phyloP scores from a whole-genome alignment of 225 moss, liverwort and hornwort species.

The Sphagnum tenellum region DNA sequence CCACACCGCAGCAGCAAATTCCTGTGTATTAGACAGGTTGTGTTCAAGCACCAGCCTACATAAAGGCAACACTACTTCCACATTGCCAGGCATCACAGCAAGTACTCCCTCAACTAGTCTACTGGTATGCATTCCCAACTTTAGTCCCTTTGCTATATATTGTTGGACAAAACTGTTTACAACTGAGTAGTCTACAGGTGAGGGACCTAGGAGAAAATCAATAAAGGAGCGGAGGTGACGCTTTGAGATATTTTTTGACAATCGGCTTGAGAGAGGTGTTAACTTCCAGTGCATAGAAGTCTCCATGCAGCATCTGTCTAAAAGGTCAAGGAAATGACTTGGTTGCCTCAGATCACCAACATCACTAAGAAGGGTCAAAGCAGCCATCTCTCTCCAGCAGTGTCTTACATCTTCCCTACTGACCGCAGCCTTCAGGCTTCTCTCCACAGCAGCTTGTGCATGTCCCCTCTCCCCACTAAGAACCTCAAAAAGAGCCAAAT shows the following conservation, averaged over 20 bases:
- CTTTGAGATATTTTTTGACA: slow-evolving; percentile 40
- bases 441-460: slow-evolving; percentile 40
- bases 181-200: slow-evolving; percentile 42
- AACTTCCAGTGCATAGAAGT: slow-evolving; percentile 33
- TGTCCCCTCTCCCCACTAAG: slow-evolving; percentile 35
- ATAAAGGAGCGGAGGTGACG: slow-evolving; percentile 57
- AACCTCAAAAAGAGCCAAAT: slow-evolving; percentile 57
- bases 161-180: slow-evolving; percentile 47
- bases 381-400: slow-evolving; percentile 71
- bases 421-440: slow-evolving; percentile 45
- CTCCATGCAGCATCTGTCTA: slow-evolving; percentile 57
- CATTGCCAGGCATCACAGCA: slow-evolving; percentile 64
- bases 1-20: slow-evolving; percentile 37
- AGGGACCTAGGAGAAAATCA: slow-evolving; percentile 51
- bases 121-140: slow-evolving; percentile 40
- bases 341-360: slow-evolving; percentile 10
- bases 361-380: slow-evolving; percentile 15
- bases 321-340: slow-evolving; percentile 25
- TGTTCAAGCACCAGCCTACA: slow-evolving; percentile 27
- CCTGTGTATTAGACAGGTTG: slow-evolving; percentile 13
- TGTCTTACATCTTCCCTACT: slow-evolving; percentile 38
- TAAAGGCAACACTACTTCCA: slow-evolving; percentile 40
- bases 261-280: slow-evolving; percentile 40
- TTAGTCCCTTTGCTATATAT: slow-evolving; percentile 36
- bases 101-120: slow-evolving; percentile 62